Evolutionary conservation across 805 yeast species (phyloP).

Genomic region (Zygoascus tannicola): DNA sequence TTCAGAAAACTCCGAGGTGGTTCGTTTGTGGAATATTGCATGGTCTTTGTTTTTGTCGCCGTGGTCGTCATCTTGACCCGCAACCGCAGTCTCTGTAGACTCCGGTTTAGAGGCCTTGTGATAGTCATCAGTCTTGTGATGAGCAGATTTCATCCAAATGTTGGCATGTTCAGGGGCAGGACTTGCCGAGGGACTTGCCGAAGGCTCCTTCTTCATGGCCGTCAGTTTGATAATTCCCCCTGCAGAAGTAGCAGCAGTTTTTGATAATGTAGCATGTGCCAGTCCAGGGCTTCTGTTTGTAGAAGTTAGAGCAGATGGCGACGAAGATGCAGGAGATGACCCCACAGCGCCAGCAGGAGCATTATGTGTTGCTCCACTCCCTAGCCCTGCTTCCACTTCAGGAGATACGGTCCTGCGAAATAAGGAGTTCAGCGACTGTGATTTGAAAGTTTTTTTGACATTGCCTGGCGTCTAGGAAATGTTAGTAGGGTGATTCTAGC

Average conservation of each 20-base stretch:
- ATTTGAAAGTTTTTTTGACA: slow-evolving; percentile 26
- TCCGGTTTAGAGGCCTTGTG: background rate
- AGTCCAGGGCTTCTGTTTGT: slow-evolving; percentile 10
- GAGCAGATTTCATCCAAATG: slow-evolving; percentile 16
- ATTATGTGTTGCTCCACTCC: slow-evolving; percentile 5
- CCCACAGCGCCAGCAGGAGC: too few relatives aligned
- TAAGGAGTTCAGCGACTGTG: slow-evolving; percentile 29
- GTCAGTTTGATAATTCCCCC: slow-evolving; percentile 21
- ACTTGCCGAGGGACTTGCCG: slow-evolving; percentile 11
- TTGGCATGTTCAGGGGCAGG: slow-evolving; percentile 15
- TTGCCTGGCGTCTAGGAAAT: background rate
- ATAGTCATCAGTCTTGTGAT: background rate
- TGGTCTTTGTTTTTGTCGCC: too few relatives aligned
- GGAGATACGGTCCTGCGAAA: slow-evolving; percentile 16
- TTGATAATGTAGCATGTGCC: slow-evolving; percentile 7
- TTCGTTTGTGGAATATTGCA: background rate
- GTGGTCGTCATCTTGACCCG: background rate
- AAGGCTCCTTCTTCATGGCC: slow-evolving; percentile 15
- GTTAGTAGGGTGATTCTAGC: background rate
- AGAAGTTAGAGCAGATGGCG: slow-evolving; percentile 1
- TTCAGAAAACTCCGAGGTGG: slow-evolving; percentile 19
- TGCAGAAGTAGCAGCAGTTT: slow-evolving; percentile 18
- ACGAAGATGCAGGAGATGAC: too few relatives aligned
- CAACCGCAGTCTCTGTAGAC: background rate
- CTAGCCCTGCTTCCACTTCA: slow-evolving; percentile 10